phyloP scores from a whole-genome alignment of 495 filamentous ascomycete genomes.

The Patellaria atrata region DNA sequence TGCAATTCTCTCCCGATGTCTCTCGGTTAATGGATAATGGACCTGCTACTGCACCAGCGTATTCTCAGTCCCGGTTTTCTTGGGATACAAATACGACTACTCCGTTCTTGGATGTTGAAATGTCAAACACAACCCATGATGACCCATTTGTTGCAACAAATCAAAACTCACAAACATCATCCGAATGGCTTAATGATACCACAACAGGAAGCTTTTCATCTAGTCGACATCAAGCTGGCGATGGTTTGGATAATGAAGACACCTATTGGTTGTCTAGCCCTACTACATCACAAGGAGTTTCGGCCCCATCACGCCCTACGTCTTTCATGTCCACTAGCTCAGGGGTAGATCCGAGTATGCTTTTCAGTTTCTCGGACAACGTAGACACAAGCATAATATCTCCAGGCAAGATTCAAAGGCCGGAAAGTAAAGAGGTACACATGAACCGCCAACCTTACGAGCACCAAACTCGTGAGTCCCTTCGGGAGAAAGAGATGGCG shows the following conservation, averaged over 20 bases:
- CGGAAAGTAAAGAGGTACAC: slow-evolving; percentile 1
- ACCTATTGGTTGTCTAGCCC: slow-evolving; percentile 6
- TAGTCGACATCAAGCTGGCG: slow-evolving; percentile 13
- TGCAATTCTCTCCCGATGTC: slow-evolving; percentile 49
- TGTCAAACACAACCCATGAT: slow-evolving; percentile 11
- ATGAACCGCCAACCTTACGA: slow-evolving; percentile 21
- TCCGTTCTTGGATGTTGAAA: slow-evolving; percentile 18
- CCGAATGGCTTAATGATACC: slow-evolving; percentile 13
- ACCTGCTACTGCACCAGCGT: slow-evolving; percentile 52
- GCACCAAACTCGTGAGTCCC: slow-evolving; percentile 17
- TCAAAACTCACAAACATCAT: slow-evolving; percentile 10
- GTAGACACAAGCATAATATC: not conserved
- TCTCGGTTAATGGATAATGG: slow-evolving; percentile 59
- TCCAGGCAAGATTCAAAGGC: slow-evolving; percentile 6
- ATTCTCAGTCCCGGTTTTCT: slow-evolving; percentile 51
- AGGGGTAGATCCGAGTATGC: slow-evolving; percentile 22
- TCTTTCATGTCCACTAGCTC: slow-evolving; percentile 17
- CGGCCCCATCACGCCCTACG: slow-evolving; percentile 8
- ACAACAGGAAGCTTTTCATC: slow-evolving; percentile 17
- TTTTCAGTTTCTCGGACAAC: slow-evolving; percentile 22
- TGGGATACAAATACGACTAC: slow-evolving; percentile 48
- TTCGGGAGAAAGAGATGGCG: slow-evolving; percentile 16
- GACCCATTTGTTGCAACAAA: slow-evolving; percentile 25
- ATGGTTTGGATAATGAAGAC: slow-evolving; percentile 7
- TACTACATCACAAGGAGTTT: not conserved